These are phyloP conservation scores for Erysimum cheiranthoides DNA, from an alignment of 345 rosid species.

Conservation along the genomic window DNA sequence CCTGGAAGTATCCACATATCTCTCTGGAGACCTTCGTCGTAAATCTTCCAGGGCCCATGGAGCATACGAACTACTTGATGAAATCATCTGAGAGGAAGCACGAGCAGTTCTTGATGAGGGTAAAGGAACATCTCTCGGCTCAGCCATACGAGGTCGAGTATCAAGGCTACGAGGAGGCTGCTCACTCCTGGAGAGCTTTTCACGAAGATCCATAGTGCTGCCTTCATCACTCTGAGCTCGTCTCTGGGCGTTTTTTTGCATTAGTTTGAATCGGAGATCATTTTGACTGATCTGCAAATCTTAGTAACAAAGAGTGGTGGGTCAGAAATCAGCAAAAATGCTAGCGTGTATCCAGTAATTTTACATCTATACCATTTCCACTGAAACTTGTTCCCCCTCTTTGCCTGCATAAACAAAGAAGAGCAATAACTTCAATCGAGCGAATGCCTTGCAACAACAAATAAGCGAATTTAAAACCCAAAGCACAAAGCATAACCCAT, in stretches of 20 bases:
- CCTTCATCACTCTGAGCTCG: constrained; percentile 54
- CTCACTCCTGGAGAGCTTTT: constrained; percentile 66
- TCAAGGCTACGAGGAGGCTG: constrained; percentile 53
- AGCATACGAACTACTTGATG: constrained; percentile 62
- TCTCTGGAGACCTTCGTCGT: constrained; percentile 74
- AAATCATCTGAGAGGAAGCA: constrained; percentile 55
- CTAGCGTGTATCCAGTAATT: constrained; percentile 42
- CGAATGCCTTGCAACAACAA: constrained; percentile 17
- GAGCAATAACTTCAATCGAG: constrained; percentile 17
- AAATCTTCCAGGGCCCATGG: constrained; percentile 75
- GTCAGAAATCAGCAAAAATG: constrained; percentile 50
- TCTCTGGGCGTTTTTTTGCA: constrained; percentile 67
- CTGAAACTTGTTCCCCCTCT: constrained; percentile 59
- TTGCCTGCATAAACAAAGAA: constrained; percentile 60
- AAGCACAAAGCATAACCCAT: constrained; percentile 10
- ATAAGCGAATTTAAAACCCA: background rate
- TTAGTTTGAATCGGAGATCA: constrained; percentile 84
- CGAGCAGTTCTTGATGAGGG: constrained; percentile 62
- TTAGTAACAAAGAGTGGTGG: constrained; percentile 49
- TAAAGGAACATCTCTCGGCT: constrained; percentile 56
- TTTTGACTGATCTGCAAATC: constrained; percentile 66
- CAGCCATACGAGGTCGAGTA: constrained; percentile 52
- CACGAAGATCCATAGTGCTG: constrained; percentile 71
- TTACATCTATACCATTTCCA: constrained; percentile 58
- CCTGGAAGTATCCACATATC: constrained; percentile 59